Evolutionary conservation across 805 yeast species (phyloP), one percentile per base, ranked within the genome.

Genomic region (Grigorovia jiainica): DNA sequence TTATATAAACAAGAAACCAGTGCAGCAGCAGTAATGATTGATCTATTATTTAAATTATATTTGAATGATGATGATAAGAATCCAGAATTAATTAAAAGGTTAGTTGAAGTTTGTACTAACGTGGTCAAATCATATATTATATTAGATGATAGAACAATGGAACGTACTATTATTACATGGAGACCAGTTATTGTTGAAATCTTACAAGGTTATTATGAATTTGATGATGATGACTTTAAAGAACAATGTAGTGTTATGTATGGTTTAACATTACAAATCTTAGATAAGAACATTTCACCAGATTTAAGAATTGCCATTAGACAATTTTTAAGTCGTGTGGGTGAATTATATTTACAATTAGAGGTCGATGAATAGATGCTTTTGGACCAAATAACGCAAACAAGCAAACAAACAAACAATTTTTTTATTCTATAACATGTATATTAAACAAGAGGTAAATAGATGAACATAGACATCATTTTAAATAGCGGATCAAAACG

Each of bases 131-230:
- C 89, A 46, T 89, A 78, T 59, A 72, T 79, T 25, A 70, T 72
- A 2, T 70, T 89, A 50, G 90, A 84, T 49, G 95, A 83, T 47
- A 68, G 67, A 41, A 63, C 76, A 5, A 90, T 84, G 60, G 87
- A 81, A 53, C 75, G 95, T 54, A 85, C 85, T 59, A 78, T 90
- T 35, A 70, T 75, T 15, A 80, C 94, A 3, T 82, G 97, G 94
- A 73, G 83, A 53, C 97, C 97, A 0, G 97, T 92, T 16, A 87
- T 90, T 32, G 82, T 85, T 27, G 95, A 84, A 58, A 82, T 92
- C 19, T 66, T 82, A 48, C 87, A 83, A 58, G 96, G 95, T 3
- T 82, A 80, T 54, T 75, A 77, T 37, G 84, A 79, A 54, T 72
- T 92, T 49, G 84, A 82, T 51, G 84, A 79, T 39, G 75, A 66